Percentiles rank a stretch among this genome's conserved stretches.
phyloP scores from a whole-genome alignment of 176 grass and related monocot genomes.

The Miscanthus lutarioriparius region DNA sequence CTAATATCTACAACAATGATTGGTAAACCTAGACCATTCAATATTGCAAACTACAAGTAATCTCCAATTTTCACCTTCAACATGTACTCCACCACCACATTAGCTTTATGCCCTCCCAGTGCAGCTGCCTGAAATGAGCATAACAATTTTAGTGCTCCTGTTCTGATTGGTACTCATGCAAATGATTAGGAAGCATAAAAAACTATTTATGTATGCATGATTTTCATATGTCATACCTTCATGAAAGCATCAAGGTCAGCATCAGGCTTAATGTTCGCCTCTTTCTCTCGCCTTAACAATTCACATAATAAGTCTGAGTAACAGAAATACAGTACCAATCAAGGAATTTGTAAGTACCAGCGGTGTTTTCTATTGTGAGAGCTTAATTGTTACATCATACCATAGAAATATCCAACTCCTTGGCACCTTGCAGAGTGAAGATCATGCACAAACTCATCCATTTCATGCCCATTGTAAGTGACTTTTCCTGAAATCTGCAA shows the following conservation, averaged over 20 bases:
- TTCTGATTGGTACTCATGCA: neutral
- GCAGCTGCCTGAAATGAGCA: conserved; percentile 44
- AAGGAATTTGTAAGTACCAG: neutral
- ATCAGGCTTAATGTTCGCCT: conserved; percentile 43
- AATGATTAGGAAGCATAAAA: neutral
- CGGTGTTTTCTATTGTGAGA: neutral
- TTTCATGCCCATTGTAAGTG: conserved; percentile 63
- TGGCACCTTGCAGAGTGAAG: conserved; percentile 70
- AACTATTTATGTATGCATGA: neutral
- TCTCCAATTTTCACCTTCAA: conserved; percentile 39
- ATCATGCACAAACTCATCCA: conserved; percentile 71
- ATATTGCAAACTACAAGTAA: neutral
- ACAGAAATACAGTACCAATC: neutral
- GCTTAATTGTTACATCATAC: conserved; percentile 30
- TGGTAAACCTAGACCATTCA: conserved; percentile 1
- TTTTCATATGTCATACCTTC: conserved; percentile 25
- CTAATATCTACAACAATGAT: conserved; percentile 12
- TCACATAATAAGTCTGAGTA: neutral
- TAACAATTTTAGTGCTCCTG: neutral
- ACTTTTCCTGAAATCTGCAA: conserved; percentile 54
- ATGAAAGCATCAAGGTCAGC: conserved; percentile 47
- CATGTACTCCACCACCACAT: conserved; percentile 61
- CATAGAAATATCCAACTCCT: conserved; percentile 53
- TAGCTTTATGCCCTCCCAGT: conserved; percentile 52
- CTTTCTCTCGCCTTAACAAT: conserved; percentile 26